Conservation (phyloP, 768 basidiomycete genomes). For the Erythrobasidium yunnanense region DNA sequence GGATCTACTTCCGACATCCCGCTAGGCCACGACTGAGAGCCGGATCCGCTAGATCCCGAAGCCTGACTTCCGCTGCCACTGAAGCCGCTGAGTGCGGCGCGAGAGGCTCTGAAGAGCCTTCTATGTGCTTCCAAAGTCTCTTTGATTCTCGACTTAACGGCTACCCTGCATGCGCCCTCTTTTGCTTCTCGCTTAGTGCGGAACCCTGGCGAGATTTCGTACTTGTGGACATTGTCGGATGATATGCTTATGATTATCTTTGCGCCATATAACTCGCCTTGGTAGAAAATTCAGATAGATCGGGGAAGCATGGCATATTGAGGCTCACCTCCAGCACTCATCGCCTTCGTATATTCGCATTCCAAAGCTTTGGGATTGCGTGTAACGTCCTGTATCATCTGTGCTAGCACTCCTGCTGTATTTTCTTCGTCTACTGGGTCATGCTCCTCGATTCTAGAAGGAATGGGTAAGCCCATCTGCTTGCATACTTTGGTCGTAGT, state of each 20-base stretch:
- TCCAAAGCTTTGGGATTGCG: background rate
- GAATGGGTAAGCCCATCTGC: background rate
- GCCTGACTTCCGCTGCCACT: background rate
- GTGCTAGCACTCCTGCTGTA: background rate
- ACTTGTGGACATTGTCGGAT: background rate
- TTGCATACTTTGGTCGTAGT: constrained; percentile 13
- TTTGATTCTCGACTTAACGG: background rate
- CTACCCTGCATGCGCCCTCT: constrained; percentile 10
- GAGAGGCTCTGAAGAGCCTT: background rate
- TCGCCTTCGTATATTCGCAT: background rate
- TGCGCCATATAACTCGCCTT: constrained; percentile 16
- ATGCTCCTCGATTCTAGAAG: constrained; percentile 11
- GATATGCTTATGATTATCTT: background rate
- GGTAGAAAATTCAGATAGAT: background rate
- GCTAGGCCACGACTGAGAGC: background rate
- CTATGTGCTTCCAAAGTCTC: background rate
- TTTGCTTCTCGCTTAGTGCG: constrained; percentile 14
- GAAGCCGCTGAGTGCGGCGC: background rate
- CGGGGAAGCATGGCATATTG: background rate
- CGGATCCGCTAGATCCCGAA: background rate
- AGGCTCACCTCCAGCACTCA: background rate
- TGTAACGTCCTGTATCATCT: constrained; percentile 13
- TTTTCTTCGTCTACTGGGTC: constrained; percentile 21
- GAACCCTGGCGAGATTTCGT: background rate
- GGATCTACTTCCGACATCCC: background rate